A percentile compares a stretch with the other conserved stretches of the same genome.
Conservation (phyloP, 148 eudicot genomes). For the Arctostaphylos glauca region DNA sequence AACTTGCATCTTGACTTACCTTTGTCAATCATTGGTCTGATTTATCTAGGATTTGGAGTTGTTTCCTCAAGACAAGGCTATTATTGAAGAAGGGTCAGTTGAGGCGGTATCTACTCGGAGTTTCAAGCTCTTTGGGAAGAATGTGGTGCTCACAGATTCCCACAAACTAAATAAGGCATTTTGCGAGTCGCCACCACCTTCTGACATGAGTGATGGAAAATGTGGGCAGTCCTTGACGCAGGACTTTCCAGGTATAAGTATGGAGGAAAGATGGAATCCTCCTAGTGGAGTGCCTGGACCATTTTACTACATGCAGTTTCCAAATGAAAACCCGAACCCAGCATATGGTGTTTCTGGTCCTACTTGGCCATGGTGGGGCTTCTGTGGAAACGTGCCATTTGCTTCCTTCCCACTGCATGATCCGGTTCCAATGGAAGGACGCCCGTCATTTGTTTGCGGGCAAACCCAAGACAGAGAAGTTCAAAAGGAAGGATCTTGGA, state of each 20-base stretch:
- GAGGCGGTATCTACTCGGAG: conserved; percentile 36
- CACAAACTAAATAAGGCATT: conserved; percentile 14
- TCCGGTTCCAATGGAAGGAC: conserved; percentile 1
- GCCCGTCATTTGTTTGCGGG: conserved; percentile 5
- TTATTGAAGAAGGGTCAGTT: conserved; percentile 27
- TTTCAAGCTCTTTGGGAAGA: conserved; percentile 83
- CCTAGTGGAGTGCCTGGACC: conserved; percentile 18
- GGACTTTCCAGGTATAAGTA: neutral
- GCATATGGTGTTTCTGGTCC: conserved; percentile 21
- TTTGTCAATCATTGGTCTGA: neutral
- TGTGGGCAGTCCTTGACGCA: conserved; percentile 10
- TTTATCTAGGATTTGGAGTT: conserved; percentile 56
- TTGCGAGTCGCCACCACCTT: conserved; percentile 3
- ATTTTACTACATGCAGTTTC: conserved; percentile 19
- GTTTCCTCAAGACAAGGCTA: conserved; percentile 32
- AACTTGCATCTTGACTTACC: neutral
- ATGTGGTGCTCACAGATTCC: conserved; percentile 44
- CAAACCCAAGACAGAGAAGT: conserved; percentile 30
- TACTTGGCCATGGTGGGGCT: conserved; percentile 43
- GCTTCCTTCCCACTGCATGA: conserved; percentile 24
- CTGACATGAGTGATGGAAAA: conserved; percentile 24
- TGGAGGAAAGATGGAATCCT: conserved; percentile 20
- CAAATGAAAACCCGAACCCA: conserved; percentile 18
- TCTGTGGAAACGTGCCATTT: conserved; percentile 32
- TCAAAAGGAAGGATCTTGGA: conserved; percentile 41